Base-by-base conservation (phyloP, 805 yeast species). In the Saccharomycopsis fibuligera region DNA sequence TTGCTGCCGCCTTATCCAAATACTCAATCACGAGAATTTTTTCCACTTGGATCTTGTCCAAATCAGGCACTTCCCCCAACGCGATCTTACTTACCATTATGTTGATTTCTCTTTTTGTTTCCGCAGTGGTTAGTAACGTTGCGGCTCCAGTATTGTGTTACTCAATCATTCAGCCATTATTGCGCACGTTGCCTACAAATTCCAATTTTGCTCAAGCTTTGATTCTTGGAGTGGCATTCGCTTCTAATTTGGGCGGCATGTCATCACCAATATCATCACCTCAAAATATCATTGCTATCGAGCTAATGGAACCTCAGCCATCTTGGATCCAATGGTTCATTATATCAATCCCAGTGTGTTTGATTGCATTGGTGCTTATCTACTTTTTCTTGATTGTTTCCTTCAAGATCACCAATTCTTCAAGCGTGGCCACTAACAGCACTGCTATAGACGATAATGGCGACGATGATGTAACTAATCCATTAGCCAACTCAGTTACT, bases 181-280 rank as follows among this genome's bases (percentile, higher is more conserved):
- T 91, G 56, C 75, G 96, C 59, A 86, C 95, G 0, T 68, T 90
- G 38, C 95, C 96, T 19, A 79, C 84, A 43, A 79, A 79, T 10
- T 82, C 90, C 21, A 74, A 79, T 3, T 87, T 88, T 58, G 86
- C 86, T 5, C 83, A 86, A 61, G 88, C 96, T 1, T 71, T 91
- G 57, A 84, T 91, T 44, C 67, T 91, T 41, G 98, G 97, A 39
- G 85, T 91, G 57, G 98, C 98, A 0, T 69, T 91, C 49, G 95
- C 98, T 1, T 84, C 96, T 5, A 88, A 91, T 62, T 71, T 91
- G 42, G 98, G 96, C 21, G 99, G 99, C 56, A 91, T 90, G 95
- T 84, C 96, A 0, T 87, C 96, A 3, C 99, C 99, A 5, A 91
- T 91, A 60, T 90, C 97, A 1, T 87, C 96, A 2, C 99, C 99